Evolutionary conservation across 2,329 filamentous ascomycete genomes (phyloP), one percentile per base, ranked within the genome.

Genomic region (Stemphylium vesicarium): DNA sequence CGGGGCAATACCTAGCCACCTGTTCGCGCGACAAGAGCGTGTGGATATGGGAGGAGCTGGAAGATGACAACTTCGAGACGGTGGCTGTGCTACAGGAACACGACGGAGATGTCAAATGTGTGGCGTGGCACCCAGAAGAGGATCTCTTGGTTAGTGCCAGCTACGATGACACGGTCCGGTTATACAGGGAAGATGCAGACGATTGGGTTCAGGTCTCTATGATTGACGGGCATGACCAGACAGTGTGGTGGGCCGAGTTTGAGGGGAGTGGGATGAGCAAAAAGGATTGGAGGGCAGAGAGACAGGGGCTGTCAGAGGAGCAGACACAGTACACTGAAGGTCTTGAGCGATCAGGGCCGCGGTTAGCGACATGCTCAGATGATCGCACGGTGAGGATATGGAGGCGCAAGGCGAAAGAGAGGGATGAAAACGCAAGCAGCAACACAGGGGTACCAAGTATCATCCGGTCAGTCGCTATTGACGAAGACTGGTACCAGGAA

Each of bases 21-120:
- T 97, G 93, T 76, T 90, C 87, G 48, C 85, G 95, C 43, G 95
- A 99, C 75, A 98, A 98, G 79, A 90, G 86, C 13, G 91, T 98
- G 15, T 99, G 95, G 95, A 91, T 99, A 66, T 99, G 95, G 95
- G 95, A 99, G 77, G 95, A 98, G 74, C 85, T 97, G 49, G 90
- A 88, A 13, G 93, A 96, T 50, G 94, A 96, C 74, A 95, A 98
- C 73, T 98, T 93, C 80, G 95, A 99, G 82, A 98, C 95, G 1
- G 88, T 98, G 13, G 95, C 94, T 0, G 94, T 98, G 48, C 82
- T 98, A 69, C 92, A 91, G 76, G 95, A 98, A 77, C 95, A 99
- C 74, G 90, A 93, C 41, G 93, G 91, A 18, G 95, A 99, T 77
- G 93, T 99, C 63, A 99, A 99, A 75, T 91, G 88, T 61, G 91